Evolutionary conservation across 2,329 filamentous ascomycete species (phyloP).

Genomic region (Aaosphaeria pasadenensis): DNA sequence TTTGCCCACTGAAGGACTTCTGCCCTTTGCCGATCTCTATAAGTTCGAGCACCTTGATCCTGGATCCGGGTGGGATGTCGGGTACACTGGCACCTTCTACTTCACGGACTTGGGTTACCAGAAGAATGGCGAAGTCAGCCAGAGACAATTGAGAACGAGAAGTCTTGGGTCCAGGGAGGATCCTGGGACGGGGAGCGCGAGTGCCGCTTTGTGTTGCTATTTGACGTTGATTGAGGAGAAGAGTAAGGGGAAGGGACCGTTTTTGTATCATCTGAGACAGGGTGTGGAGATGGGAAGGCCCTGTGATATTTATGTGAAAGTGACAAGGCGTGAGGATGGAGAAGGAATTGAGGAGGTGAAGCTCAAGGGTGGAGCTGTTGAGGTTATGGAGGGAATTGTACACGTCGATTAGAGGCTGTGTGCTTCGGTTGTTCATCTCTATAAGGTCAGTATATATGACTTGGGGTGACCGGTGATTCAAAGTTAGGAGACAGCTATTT

Average conservation of each 20-base stretch:
- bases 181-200: constrained; percentile 48
- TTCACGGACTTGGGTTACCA: constrained; percentile 56
- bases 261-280: constrained; percentile 42
- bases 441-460: too few relatives aligned
- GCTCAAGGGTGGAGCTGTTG: constrained; percentile 41
- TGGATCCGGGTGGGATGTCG: constrained; percentile 47
- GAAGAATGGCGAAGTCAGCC: constrained; percentile 9
- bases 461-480: too few relatives aligned
- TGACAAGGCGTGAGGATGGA: constrained; percentile 36
- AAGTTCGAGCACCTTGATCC: constrained; percentile 24
- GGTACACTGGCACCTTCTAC: constrained; percentile 45
- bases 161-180: constrained; percentile 54
- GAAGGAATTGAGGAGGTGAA: constrained; percentile 35
- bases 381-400: constrained; percentile 28
- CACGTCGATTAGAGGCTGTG: not conserved
- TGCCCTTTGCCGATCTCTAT: constrained; percentile 23
- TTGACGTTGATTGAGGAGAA: constrained; percentile 32
- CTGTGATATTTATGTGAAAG: constrained; percentile 46
- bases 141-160: constrained; percentile 50
- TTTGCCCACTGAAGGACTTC: constrained; percentile 38
- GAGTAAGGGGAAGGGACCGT: constrained; percentile 25
- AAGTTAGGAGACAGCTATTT: too few relatives aligned
- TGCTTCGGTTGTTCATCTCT: too few relatives aligned
- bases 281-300: constrained; percentile 49
- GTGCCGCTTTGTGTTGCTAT: constrained; percentile 42